A percentile compares a stretch with the other conserved stretches of the same genome.
Evolutionary conservation across 2,329 filamentous ascomycete genomes (phyloP).

Genomic region (Conoideocrella luteorostrata): DNA sequence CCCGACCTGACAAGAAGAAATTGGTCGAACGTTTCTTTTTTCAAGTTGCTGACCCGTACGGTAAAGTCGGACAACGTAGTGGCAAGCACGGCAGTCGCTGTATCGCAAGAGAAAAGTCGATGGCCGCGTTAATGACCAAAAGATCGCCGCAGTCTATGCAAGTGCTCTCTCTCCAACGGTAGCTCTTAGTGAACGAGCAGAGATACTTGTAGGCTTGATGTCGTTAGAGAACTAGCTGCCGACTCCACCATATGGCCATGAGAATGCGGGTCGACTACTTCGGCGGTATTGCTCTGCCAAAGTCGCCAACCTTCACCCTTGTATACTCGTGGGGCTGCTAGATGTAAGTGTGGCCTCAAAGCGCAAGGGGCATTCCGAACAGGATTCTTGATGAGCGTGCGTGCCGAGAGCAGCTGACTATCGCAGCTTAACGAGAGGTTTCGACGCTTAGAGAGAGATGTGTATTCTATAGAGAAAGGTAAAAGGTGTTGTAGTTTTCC

Average conservation of each 20-base stretch:
- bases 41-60: no score
- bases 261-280: constrained; percentile 22
- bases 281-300: constrained; percentile 28
- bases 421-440: background rate
- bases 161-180: no score
- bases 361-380: constrained; percentile 11
- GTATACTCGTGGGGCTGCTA: constrained; percentile 12
- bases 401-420: background rate
- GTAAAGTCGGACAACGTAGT: no score
- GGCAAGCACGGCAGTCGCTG: no score
- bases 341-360: constrained; percentile 18
- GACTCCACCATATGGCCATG: constrained; percentile 9
- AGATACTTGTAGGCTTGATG: constrained; percentile 6
- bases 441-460: background rate
- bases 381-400: background rate
- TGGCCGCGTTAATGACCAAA: no score
- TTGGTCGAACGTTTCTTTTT: no score
- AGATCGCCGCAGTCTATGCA: no score
- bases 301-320: constrained; percentile 19
- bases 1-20: no score
- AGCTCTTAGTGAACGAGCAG: no score
- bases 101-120: no score
- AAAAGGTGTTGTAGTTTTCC: background rate
- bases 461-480: background rate
- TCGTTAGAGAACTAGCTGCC: constrained; percentile 1